Evolutionary conservation across 352 stramenopile genomes (phyloP), one percentile per base, ranked within the genome.

Genomic region (Pythium aristosporum): DNA sequence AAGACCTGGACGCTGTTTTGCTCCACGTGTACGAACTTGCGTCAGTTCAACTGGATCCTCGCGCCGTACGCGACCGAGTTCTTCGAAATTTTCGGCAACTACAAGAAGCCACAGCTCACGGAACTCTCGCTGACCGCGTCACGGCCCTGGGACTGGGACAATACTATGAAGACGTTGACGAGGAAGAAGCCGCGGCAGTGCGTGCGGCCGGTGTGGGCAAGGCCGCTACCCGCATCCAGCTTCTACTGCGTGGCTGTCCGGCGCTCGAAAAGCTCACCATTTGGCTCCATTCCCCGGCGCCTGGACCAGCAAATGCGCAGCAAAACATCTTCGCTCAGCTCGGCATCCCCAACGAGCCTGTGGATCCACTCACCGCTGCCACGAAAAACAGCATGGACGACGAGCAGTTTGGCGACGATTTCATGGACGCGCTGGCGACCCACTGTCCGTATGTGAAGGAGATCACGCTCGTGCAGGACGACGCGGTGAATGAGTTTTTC

Each of bases 1-100:
- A n/a, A n/a, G n/a, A n/a, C n/a, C n/a, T n/a, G n/a, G n/a, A n/a
- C n/a, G n/a, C n/a, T n/a, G n/a, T n/a, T n/a, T n/a, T n/a, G n/a
- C n/a, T n/a, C n/a, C n/a, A n/a, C n/a, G n/a, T n/a, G n/a, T n/a
- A n/a, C n/a, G n/a, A n/a, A n/a, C n/a, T n/a, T n/a, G n/a, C n/a
- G n/a, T n/a, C n/a, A n/a, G n/a, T n/a, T n/a, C n/a, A n/a, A n/a
- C n/a, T n/a, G n/a, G n/a, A n/a, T n/a, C n/a, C n/a, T n/a, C n/a
- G n/a, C n/a, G n/a, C n/a, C n/a, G n/a, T n/a, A n/a, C n/a, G n/a
- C n/a, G n/a, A n/a, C n/a, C n/a, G n/a, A n/a, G n/a, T n/a, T n/a
- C n/a, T n/a, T n/a, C n/a, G n/a, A n/a, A n/a, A 67, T 67, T 18
- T 67, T 61, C 25, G 60, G 60, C 5, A 60, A 53, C n/a, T 47